Base-by-base conservation (phyloP, 495 filamentous ascomycete species). In the Penicillium paradoxum region DNA sequence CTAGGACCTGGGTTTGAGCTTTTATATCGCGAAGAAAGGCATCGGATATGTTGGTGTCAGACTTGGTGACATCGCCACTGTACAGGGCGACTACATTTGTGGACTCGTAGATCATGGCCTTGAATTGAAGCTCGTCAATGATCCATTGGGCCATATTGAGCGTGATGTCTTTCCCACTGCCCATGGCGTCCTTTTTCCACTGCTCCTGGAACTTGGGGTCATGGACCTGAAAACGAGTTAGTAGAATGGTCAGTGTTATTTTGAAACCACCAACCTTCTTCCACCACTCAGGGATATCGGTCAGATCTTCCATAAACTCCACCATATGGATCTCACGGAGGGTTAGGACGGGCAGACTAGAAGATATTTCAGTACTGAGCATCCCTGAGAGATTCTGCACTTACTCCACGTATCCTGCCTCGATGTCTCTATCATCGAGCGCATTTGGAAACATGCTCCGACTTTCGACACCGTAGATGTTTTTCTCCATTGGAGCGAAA, bases 251-350 rank as follows among this genome's bases (percentile, higher is more conserved):
- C n/a, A 33, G 25, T 13, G 9, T 22, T 6, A 38, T 15, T 19
- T 13, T 22, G 45, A 32, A 34, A 32, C 24, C 32, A 38, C 11
- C n/a, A 50, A 84, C 73, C 56, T 83, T 79, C 14, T 63, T 59
- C 46, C 79, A 70, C 81, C 78, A 84, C 19, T 73, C 66, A 6
- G 68, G 66, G 50, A 77, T 78, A 56, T 82, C 68, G 25, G 76
- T 72, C 15, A 78, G 57, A 4, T 52, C 24, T 44, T 76, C 69
- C 65, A 79, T 73, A 11, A 72, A 32, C 0, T 49, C 41, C 19
- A 73, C 54, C 64, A 76, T 73, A 0, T 40, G 46, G 0, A 62
- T 62, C 47, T 79, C 76, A 10, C 74, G 67, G 6, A 74, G 55
- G 0, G 76, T 74, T 40, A 66, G 61, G 36, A 62, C 60, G 21